Evolutionary conservation across 345 rosid genomes (phyloP).

Genomic region (Luvunga scandens): DNA sequence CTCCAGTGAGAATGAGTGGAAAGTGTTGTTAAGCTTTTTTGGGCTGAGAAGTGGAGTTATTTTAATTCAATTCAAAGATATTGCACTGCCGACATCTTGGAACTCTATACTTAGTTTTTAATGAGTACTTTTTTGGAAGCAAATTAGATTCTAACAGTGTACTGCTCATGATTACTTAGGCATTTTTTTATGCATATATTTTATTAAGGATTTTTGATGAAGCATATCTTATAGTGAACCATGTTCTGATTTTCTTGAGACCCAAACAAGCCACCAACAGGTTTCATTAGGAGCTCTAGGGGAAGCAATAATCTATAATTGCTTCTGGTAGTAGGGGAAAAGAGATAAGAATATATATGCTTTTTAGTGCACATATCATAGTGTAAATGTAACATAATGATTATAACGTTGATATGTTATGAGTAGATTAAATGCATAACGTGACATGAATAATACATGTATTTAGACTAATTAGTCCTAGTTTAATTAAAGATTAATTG

Average conservation of each 20-base stretch:
- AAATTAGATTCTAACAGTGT: slow-evolving; percentile 34
- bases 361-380: slow-evolving; percentile 5
- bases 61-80: neutral
- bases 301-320: slow-evolving; percentile 28
- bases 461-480: neutral
- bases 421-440: slow-evolving; percentile 44
- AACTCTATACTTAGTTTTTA: slow-evolving; percentile 29
- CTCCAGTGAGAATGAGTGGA: slow-evolving; percentile 8
- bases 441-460: slow-evolving; percentile 34
- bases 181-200: neutral
- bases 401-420: slow-evolving; percentile 36
- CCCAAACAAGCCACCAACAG: slow-evolving; percentile 31
- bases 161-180: slow-evolving; percentile 33
- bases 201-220: slow-evolving; percentile 6
- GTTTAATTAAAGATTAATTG: slow-evolving; percentile 10
- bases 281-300: slow-evolving; percentile 21
- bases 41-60: neutral
- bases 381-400: slow-evolving; percentile 36
- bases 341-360: neutral
- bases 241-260: neutral
- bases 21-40: neutral
- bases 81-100: slow-evolving; percentile 38
- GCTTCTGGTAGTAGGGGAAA: slow-evolving; percentile 8
- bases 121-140: slow-evolving; percentile 22
- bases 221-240: neutral